Evolutionary conservation across 768 basidiomycete species (phyloP).

Genomic region (Pluteus cervinus): DNA sequence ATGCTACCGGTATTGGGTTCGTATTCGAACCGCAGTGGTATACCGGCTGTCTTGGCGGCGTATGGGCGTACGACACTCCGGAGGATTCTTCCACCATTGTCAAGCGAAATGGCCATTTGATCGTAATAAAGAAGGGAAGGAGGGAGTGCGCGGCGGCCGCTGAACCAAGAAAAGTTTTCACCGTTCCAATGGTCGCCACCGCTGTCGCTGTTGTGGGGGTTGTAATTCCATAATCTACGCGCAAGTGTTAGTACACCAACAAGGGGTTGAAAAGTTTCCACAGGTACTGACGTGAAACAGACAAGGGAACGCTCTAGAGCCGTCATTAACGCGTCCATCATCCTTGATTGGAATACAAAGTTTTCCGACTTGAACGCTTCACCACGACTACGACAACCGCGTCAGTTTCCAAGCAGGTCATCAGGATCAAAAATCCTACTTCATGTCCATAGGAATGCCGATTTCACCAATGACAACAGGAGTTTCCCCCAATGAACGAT

Average conservation of each 20-base stretch:
- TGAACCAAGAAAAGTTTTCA: conserved; percentile 97
- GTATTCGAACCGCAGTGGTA: conserved; percentile 69
- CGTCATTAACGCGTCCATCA: conserved; percentile 93
- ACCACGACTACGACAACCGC: conserved; percentile 16
- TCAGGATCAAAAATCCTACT: conserved; percentile 66
- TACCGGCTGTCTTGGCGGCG: conserved; percentile 83
- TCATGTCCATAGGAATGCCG: conserved; percentile 96
- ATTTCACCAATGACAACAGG: conserved; percentile 91
- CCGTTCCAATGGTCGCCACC: conserved; percentile 90
- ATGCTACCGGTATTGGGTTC: conserved; percentile 72
- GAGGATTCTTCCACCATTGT: conserved; percentile 79
- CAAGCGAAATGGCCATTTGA: conserved; percentile 64
- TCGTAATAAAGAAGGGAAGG: conserved; percentile 47
- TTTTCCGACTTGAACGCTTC: conserved; percentile 68
- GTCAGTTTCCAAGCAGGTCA: neutral
- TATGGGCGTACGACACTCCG: conserved; percentile 84
- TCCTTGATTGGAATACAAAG: conserved; percentile 77
- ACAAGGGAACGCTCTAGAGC: conserved; percentile 72
- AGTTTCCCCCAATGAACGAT: conserved; percentile 66
- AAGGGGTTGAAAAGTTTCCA: neutral
- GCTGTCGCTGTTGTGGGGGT: conserved; percentile 75
- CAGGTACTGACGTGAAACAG: conserved; percentile 75
- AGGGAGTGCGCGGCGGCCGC: conserved; percentile 50
- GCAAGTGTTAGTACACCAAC: neutral
- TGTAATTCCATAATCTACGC: conserved; percentile 88